phyloP scores from a whole-genome alignment of 2,329 filamentous ascomycete genomes.

The Trichoderma polysporum region DNA sequence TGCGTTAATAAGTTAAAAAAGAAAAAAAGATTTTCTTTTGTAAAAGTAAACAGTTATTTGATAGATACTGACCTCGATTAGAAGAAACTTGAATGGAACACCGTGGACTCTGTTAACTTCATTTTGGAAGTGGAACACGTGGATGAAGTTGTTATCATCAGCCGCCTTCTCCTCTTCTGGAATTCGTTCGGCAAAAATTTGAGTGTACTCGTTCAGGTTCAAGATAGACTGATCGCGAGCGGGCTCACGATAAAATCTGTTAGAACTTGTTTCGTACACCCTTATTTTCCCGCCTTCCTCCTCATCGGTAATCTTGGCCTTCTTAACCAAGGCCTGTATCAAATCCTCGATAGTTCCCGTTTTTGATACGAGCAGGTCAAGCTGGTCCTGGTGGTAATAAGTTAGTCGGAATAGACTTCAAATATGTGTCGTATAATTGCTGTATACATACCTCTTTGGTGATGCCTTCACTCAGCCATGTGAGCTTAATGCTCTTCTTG shows the following conservation, averaged over 20 bases:
- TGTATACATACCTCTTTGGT: conserved; percentile 70
- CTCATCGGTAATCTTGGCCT: conserved; percentile 76
- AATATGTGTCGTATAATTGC: no score
- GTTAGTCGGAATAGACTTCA: background rate
- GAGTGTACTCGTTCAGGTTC: conserved; percentile 81
- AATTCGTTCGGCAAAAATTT: conserved; percentile 76
- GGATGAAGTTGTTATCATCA: conserved; percentile 61
- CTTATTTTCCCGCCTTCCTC: conserved; percentile 66
- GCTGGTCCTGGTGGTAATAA: conserved; percentile 57
- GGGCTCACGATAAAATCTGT: conserved; percentile 82
- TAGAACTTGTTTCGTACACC: conserved; percentile 77
- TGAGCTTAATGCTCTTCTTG: conserved; percentile 82
- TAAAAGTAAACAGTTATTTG: background rate
- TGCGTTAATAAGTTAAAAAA: conserved; percentile 18
- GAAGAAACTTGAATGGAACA: conserved; percentile 84
- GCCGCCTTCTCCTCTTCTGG: conserved; percentile 69
- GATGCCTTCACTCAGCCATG: conserved; percentile 84
- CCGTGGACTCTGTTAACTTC: conserved; percentile 83
- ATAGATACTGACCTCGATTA: conserved; percentile 65
- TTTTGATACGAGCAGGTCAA: conserved; percentile 84
- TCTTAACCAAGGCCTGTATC: conserved; percentile 72
- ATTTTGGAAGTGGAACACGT: conserved; percentile 89
- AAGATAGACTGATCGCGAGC: conserved; percentile 69
- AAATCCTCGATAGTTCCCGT: conserved; percentile 79
- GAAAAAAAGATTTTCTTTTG: background rate